These are phyloP conservation scores for Saccharomycopsis sp. DNA, from an alignment of 805 yeast species.

Conservation along the genomic window DNA sequence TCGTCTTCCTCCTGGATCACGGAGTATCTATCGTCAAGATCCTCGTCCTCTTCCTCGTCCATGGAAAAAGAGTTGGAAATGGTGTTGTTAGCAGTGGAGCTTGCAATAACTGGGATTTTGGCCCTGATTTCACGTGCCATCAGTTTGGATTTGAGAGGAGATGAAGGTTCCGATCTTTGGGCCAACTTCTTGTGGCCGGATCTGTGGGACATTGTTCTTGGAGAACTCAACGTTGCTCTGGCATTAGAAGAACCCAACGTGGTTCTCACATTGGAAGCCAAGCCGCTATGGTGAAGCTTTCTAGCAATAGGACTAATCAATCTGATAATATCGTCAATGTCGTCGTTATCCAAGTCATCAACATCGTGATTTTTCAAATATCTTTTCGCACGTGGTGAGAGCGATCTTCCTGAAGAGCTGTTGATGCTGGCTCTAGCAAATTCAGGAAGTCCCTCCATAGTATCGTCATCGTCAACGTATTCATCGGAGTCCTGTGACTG, in stretches of 20 bases:
- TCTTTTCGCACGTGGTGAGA: conserved; percentile 10
- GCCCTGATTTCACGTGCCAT: not conserved
- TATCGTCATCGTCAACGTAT: not conserved
- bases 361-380: conserved; percentile 16
- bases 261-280: not conserved
- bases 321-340: conserved; percentile 18
- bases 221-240: not conserved
- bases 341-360: conserved; percentile 17
- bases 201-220: not conserved
- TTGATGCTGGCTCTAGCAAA: not conserved
- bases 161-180: not conserved
- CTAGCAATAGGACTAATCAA: conserved; percentile 17
- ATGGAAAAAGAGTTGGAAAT: not conserved
- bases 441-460: not conserved
- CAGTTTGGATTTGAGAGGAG: not conserved
- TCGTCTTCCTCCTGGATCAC: not conserved
- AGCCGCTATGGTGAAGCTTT: not conserved
- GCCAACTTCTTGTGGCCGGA: not conserved
- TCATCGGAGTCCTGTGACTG: not conserved
- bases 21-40: not conserved
- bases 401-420: not conserved
- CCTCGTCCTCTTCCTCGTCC: not conserved
- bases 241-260: not conserved
- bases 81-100: not conserved
- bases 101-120: not conserved